Conservation (phyloP, 2,329 filamentous ascomycete genomes). For the Davidsoniella neocaledoniae region DNA sequence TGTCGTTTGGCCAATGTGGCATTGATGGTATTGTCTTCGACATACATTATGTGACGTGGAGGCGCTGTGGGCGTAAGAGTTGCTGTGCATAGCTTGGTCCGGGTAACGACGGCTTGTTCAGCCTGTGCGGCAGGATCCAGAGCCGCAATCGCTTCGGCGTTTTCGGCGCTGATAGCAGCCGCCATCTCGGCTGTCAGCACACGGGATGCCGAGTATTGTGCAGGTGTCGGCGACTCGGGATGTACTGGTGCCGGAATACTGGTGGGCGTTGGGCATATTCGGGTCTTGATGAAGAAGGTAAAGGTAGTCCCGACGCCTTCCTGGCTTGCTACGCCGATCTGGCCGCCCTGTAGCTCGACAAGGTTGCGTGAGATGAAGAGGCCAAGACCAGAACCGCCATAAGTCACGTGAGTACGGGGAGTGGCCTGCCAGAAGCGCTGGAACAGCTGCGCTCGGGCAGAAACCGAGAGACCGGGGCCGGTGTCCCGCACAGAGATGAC, state of each 20-base stretch:
- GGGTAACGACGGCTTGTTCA: conserved; percentile 12
- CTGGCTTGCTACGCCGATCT: conserved; percentile 54
- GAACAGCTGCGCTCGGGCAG: conserved; percentile 50
- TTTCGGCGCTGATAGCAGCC: neutral
- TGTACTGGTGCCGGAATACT: too few relatives aligned
- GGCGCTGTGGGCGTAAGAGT: conserved; percentile 16
- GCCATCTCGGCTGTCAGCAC: too few relatives aligned
- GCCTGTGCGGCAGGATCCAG: conserved; percentile 18
- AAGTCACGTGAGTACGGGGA: conserved; percentile 54
- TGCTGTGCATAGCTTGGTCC: neutral
- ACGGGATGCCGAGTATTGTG: too few relatives aligned
- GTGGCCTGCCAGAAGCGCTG: conserved; percentile 53
- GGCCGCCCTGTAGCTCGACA: conserved; percentile 60
- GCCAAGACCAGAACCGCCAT: conserved; percentile 52
- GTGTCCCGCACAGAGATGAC: conserved; percentile 59
- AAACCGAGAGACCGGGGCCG: conserved; percentile 45
- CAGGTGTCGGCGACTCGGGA: too few relatives aligned
- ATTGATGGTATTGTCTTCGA: conserved; percentile 53
- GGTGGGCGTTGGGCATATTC: conserved; percentile 28
- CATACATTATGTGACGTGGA: conserved; percentile 41
- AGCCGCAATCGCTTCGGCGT: neutral
- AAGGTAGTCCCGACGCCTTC: conserved; percentile 57
- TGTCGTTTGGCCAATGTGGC: conserved; percentile 47
- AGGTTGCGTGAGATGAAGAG: conserved; percentile 63
- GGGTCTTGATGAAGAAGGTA: conserved; percentile 58